Evolutionary conservation across 805 yeast species (phyloP).

Genomic region (Komagataella mondaviorum): DNA sequence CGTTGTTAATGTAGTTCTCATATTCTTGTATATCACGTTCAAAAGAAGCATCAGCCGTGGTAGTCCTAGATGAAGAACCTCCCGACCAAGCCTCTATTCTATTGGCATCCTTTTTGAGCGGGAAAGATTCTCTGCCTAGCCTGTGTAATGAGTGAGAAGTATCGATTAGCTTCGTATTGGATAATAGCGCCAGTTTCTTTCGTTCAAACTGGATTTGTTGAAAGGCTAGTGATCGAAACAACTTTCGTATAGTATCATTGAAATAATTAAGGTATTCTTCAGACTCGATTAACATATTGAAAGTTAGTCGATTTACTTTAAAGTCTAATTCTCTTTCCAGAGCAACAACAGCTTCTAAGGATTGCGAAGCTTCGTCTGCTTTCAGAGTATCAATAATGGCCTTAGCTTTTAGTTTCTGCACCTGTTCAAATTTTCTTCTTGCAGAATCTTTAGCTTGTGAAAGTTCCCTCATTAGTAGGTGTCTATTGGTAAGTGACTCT

Average conservation of each 20-base stretch:
- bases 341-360: constrained; percentile 66
- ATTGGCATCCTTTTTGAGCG: constrained; percentile 11
- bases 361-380: constrained; percentile 79
- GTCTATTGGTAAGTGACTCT: constrained; percentile 88
- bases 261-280: constrained; percentile 43
- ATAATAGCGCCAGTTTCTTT: constrained; percentile 57
- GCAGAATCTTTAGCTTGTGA: constrained; percentile 67
- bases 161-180: constrained; percentile 32
- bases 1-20: constrained; percentile 3
- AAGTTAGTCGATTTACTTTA: constrained; percentile 72
- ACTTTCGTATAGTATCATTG: constrained; percentile 37
- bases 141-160: constrained; percentile 40
- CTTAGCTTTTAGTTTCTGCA: constrained; percentile 56
- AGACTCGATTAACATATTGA: constrained; percentile 71
- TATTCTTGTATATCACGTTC: background rate
- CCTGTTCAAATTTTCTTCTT: constrained; percentile 53
- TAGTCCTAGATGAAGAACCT: constrained; percentile 3
- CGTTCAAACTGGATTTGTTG: constrained; percentile 80
- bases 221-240: constrained; percentile 47
- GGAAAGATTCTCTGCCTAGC: constrained; percentile 59
- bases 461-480: constrained; percentile 82
- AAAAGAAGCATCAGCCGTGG: constrained; percentile 1
- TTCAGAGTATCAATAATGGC: constrained; percentile 73
- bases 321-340: constrained; percentile 64
- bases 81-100: background rate